Base-by-base conservation (phyloP, 306 rosid species). In the Quercus berberidifolia region DNA sequence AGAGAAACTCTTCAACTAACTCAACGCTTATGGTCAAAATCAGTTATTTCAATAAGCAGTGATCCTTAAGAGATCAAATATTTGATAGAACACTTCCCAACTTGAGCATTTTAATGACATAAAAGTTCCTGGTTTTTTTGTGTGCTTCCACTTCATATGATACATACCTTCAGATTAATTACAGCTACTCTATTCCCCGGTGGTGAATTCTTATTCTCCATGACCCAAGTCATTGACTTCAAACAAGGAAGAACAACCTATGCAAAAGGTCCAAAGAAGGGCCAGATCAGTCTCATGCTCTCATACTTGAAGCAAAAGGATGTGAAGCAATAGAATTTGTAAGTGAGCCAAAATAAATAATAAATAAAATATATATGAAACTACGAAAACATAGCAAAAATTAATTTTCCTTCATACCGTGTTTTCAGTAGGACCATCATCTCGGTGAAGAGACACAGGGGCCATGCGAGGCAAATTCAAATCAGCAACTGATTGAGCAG, bases 161-260 rank as follows among this genome's bases (percentile, higher is more conserved):
- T 56, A 73, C 86, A 31, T 84, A 92, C 98, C 92, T 94, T 94
- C 79, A 94, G 88, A 77, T 89, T 94, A 74, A 94, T 92, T 75
- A 90, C 94, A 80, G 97, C 98, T 51, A 92, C 92, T 88, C 87
- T 89, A 74, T 86, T 92, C 80, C 92, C 96, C 3, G 91, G 92
- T 75, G 87, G 65, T 74, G 96, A 90, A 85, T 85, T 92, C 85
- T 92, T 94, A 82, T 88, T 92, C 92, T 94, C 98, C 98, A 94
- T 94, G 63, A 90, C 96, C 98, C 98, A 94, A 58, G 97, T 94
- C 98, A 94, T 94, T 79, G 98, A 92, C 88, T 94, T 94, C 64
- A 90, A 86, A 82, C 92, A 91, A 55, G 97, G 98, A 79, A 94
- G 98, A 86, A 89, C 91, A 75, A 83, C 90, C 98, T 94, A 73